Conservation (phyloP, 208 protist species). For the Crithidia acanthocephali region DNA sequence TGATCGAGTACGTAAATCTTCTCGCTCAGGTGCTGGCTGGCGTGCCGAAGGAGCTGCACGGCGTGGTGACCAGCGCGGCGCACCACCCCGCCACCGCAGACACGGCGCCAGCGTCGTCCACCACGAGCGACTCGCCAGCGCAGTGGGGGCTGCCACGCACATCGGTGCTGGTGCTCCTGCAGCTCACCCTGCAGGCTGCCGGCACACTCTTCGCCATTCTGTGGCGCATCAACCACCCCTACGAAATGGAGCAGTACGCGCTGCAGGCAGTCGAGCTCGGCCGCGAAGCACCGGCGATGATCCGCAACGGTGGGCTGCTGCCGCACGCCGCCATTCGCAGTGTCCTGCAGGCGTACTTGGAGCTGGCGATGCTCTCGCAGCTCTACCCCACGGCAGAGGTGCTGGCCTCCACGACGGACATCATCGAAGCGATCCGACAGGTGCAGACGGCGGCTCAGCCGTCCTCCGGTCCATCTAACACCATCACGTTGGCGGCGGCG, state of each 20-base stretch:
- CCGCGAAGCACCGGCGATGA: constrained; percentile 35
- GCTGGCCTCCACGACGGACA: constrained; percentile 48
- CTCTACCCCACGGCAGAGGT: constrained; percentile 37
- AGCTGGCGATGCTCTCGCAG: constrained; percentile 51
- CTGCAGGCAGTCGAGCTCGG: constrained; percentile 33
- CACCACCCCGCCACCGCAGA: background rate
- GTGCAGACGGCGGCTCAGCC: constrained; percentile 48
- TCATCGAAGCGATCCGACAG: constrained; percentile 54
- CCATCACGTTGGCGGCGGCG: no score
- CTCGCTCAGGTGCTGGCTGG: constrained; percentile 69
- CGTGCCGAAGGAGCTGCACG: constrained; percentile 66
- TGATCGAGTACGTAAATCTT: constrained; percentile 71
- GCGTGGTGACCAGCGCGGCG: constrained; percentile 22
- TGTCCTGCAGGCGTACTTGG: constrained; percentile 77
- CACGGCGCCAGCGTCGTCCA: background rate
- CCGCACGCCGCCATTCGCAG: constrained; percentile 81
- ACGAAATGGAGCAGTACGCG: constrained; percentile 66
- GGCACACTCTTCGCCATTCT: constrained; percentile 67
- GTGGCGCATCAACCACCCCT: constrained; percentile 76
- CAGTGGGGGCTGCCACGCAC: constrained; percentile 41
- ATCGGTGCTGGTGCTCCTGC: constrained; percentile 44
- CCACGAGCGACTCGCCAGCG: constrained; percentile 7
- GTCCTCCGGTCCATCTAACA: background rate
- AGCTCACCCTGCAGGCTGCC: constrained; percentile 53
- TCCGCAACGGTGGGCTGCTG: constrained; percentile 50